These are phyloP conservation scores for Hydnomerulius pinastri DNA, from an alignment of 768 basidiomycete genomes.

Conservation along the genomic window DNA sequence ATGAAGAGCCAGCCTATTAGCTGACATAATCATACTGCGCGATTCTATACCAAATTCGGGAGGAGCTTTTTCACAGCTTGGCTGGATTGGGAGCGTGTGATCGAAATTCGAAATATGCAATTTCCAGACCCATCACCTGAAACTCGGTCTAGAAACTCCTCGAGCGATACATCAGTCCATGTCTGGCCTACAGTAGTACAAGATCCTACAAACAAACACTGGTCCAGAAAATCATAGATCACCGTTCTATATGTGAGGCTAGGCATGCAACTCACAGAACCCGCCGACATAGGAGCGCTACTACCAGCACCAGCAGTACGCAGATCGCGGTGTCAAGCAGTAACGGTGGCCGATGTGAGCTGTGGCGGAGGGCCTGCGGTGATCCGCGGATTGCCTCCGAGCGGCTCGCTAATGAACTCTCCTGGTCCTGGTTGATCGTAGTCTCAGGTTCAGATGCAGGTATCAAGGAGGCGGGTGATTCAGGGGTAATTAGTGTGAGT, in stretches of 20 bases:
- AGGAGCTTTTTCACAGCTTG: neutral
- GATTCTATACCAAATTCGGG: constrained; percentile 18
- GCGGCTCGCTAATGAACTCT: constrained; percentile 6
- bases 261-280: constrained; percentile 37
- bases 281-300: constrained; percentile 68
- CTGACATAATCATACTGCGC: constrained; percentile 25
- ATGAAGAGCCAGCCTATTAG: neutral
- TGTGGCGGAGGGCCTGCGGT: constrained; percentile 13
- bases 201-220: constrained; percentile 12
- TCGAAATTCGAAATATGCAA: constrained; percentile 20
- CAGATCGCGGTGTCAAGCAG: constrained; percentile 76
- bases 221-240: constrained; percentile 23
- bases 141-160: constrained; percentile 25
- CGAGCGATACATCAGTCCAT: constrained; percentile 16
- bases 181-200: constrained; percentile 17
- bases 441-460: constrained; percentile 11
- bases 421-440: constrained; percentile 11
- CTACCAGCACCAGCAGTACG: constrained; percentile 65
- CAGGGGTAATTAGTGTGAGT: constrained; percentile 12
- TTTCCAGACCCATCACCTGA: constrained; percentile 16
- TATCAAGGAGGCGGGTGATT: constrained; percentile 16
- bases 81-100: constrained; percentile 10
- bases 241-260: constrained; percentile 8
- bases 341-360: constrained; percentile 50
- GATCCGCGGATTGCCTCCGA: constrained; percentile 22